These are phyloP conservation scores for Euphorbia tirucalli DNA, from an alignment of 345 rosid genomes.

Conservation along the genomic window DNA sequence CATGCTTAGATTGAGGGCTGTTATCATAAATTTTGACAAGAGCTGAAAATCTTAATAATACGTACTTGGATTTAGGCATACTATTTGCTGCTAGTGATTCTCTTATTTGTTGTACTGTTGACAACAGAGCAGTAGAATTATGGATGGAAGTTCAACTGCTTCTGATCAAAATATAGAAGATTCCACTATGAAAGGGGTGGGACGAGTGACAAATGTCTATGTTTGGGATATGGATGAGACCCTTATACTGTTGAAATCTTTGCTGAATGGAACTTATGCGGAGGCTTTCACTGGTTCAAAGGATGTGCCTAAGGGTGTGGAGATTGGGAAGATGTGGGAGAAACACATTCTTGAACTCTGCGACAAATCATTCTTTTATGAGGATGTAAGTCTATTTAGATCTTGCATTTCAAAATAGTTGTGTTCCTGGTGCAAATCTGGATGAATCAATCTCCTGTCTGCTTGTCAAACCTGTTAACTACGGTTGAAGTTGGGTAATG, in stretches of 20 bases:
- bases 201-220: constrained; percentile 49
- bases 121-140: not conserved
- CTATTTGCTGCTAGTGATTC: not conserved
- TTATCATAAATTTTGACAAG: too few species aligned
- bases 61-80: not conserved
- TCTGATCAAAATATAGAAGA: constrained; percentile 19
- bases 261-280: constrained; percentile 65
- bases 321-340: constrained; percentile 84
- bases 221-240: constrained; percentile 97
- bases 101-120: not conserved
- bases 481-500: constrained; percentile 16
- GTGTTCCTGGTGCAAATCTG: not conserved
- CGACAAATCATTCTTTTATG: constrained; percentile 71
- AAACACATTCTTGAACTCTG: constrained; percentile 64
- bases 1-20: not conserved
- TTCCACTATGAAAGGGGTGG: constrained; percentile 20
- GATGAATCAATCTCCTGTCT: not conserved
- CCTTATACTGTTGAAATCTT: constrained; percentile 80
- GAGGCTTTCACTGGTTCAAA: constrained; percentile 49
- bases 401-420: not conserved
- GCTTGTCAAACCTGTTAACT: not conserved
- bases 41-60: not conserved
- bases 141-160: constrained; percentile 30
- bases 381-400: constrained; percentile 49
- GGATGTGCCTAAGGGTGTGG: constrained; percentile 63